Evolutionary conservation across 257 asterid species (phyloP), one percentile per base, ranked within the genome.

Genomic region (Rehmannia glutinosa): DNA sequence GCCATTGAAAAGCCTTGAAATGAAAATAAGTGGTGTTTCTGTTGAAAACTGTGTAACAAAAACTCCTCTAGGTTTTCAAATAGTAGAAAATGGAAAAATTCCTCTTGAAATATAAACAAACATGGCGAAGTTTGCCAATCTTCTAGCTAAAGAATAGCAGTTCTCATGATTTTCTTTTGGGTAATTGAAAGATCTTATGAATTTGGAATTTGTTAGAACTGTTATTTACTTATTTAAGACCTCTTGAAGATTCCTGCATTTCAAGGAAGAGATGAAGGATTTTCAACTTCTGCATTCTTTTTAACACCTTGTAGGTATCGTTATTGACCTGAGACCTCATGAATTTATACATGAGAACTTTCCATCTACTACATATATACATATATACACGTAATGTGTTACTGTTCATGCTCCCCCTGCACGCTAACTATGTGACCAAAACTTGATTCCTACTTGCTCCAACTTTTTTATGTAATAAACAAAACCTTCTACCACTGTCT

Each of bases 401-500:
- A 41, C 24, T 69, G 47, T 15, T 58, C 33, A 25, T 24, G 6
- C 28, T 27, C 49, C 32, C n/a, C 67, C 19, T 21, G 6, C 12
- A 46, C 47, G n/a, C 12, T 46, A 43, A 17, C n/a, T 13, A 1
- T 28, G 8, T n/a, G 51, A 69, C 53, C 62, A 35, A 69, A 11
- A 32, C 17, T 27, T 47, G 51, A 60, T 17, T 58, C 3, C 11
- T 32, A n/a, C 47, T 52, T 11, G 41, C 35, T 67, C 21, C 20
- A n/a, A 39, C 33, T 70, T 68, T 75, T 46, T 62, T 15, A 39
- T 53, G 36, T 65, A 16, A 45, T 64, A 6, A 32, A 16, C 27
- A 24, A 64, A 55, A 20, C 5, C 61, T 51, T 43, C 24, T 60
- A 23, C 61, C 28, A 47, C 69, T 75, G 4, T 73, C 41, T 72